Evolutionary conservation across 2,329 filamentous ascomycete species (phyloP), one percentile per base, ranked within the genome.

Genomic region (Monilinia laxa): DNA sequence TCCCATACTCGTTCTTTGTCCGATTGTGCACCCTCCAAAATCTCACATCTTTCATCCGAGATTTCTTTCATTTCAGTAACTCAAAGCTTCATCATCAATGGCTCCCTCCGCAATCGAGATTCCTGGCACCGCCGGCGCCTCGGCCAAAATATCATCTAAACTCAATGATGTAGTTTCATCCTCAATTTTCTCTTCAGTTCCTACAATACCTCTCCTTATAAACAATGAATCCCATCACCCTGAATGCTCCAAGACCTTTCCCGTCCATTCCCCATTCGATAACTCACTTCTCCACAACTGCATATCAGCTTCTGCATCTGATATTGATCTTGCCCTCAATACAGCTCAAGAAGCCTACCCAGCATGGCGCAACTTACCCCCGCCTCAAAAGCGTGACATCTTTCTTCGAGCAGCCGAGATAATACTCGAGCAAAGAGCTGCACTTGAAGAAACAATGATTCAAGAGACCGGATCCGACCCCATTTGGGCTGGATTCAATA

Each of bases 361-460:
- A 54, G 78, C 83, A 67, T 96, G 92, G 92, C 82, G 84, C 54
- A 84, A 84, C 70, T 84, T 84, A 3, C 86, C 85, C 56, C 84
- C 87, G 1, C 74, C 80, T 31, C 75, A 82, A 31, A 88, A 90
- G 51, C 87, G 90, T 47, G 85, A 89, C 70, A 86, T 96, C 70
- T 82, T 96, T 67, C 79, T 90, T 67, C 87, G 86, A 75, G 88
- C 90, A 0, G 87, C 89, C 12, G 85, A 87, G 11, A 78, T 93
- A 59, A 80, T 93, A 68, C 80, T 85, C 2, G 62, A 81, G 77
- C 38, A 78, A 74, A 51, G 69, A 76, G 28, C 66, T 65, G 90
- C 93, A 76, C 77, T 92, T 23, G 79, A 77, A 12, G 74, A 80
- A 40, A 88, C 87, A 76, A 86, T 90, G 81, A 78, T 80, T 65